A percentile compares a stretch with the other conserved stretches of the same genome.
These are phyloP conservation scores for Boletus smithii DNA, from an alignment of 1,284 basidiomycete genomes.

Conservation along the genomic window DNA sequence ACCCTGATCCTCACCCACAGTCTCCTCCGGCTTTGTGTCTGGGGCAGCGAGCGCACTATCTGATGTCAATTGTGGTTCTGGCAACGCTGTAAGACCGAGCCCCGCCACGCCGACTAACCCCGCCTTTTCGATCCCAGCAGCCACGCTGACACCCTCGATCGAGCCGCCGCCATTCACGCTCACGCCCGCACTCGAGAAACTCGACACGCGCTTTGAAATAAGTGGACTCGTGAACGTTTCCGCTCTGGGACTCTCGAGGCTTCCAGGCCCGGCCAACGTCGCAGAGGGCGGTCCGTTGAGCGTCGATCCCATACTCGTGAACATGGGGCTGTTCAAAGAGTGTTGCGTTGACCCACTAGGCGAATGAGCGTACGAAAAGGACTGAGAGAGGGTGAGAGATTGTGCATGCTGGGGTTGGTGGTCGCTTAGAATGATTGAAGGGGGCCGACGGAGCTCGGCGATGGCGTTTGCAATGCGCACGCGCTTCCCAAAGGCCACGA, in stretches of 20 bases:
- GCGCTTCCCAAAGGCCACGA: constrained; percentile 91
- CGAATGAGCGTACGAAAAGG: constrained; percentile 32
- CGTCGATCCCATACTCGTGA: constrained; percentile 25
- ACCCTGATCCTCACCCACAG: constrained; percentile 54
- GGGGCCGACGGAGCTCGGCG: constrained; percentile 76
- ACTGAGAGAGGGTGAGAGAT: constrained; percentile 43
- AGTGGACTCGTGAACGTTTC: constrained; percentile 28
- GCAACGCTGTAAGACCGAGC: constrained; percentile 25
- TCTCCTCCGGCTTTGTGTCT: constrained; percentile 33
- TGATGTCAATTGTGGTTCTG: constrained; percentile 46
- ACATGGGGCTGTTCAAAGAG: constrained; percentile 36
- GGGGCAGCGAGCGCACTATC: constrained; percentile 52
- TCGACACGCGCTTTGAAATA: constrained; percentile 28
- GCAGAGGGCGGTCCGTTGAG: constrained; percentile 23
- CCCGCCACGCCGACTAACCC: constrained; percentile 22
- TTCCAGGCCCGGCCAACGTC: constrained; percentile 29
- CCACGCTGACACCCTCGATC: constrained; percentile 13
- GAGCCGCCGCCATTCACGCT: constrained; percentile 29
- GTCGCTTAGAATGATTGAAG: constrained; percentile 49
- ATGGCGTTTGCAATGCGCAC: constrained; percentile 95
- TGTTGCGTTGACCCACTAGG: constrained; percentile 39
- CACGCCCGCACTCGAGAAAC: constrained; percentile 29
- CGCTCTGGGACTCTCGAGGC: constrained; percentile 40
- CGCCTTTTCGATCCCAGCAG: constrained; percentile 18
- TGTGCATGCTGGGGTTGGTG: constrained; percentile 34